These are phyloP conservation scores for Phaeotremella fagi DNA, from an alignment of 768 basidiomycete species.

Conservation along the genomic window DNA sequence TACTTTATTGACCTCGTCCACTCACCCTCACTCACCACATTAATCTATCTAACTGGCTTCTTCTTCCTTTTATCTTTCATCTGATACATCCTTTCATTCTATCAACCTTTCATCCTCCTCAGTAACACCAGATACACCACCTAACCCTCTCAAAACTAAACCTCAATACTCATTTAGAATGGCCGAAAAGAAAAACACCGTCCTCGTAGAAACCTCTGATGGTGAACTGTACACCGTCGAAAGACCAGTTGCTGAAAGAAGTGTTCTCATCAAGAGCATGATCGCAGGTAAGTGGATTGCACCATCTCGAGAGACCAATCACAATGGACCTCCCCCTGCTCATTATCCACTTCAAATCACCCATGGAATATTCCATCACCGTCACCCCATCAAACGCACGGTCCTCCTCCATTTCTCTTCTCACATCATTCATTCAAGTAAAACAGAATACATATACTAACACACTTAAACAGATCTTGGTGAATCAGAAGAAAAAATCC, in stretches of 20 bases:
- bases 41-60: neutral
- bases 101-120: neutral
- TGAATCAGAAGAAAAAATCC: conserved; percentile 32
- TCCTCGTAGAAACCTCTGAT: conserved; percentile 60
- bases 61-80: neutral
- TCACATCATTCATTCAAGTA: no score
- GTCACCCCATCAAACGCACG: no score
- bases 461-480: conserved; percentile 32
- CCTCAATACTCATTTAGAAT: conserved; percentile 7
- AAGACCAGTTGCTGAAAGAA: conserved; percentile 89
- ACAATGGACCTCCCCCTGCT: no score
- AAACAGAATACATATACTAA: neutral
- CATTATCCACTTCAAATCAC: no score
- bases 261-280: conserved; percentile 98
- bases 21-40: no score
- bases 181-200: conserved; percentile 23
- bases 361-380: no score
- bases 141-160: neutral
- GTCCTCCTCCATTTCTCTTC: no score
- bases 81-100: neutral
- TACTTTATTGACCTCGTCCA: no score
- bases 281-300: conserved; percentile 87
- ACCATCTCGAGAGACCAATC: no score
- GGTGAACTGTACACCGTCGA: conserved; percentile 91
- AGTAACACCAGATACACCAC: neutral